Base-by-base conservation (phyloP, 2,329 filamentous ascomycete genomes). In the Aspergillus fumigatiaffinis region DNA sequence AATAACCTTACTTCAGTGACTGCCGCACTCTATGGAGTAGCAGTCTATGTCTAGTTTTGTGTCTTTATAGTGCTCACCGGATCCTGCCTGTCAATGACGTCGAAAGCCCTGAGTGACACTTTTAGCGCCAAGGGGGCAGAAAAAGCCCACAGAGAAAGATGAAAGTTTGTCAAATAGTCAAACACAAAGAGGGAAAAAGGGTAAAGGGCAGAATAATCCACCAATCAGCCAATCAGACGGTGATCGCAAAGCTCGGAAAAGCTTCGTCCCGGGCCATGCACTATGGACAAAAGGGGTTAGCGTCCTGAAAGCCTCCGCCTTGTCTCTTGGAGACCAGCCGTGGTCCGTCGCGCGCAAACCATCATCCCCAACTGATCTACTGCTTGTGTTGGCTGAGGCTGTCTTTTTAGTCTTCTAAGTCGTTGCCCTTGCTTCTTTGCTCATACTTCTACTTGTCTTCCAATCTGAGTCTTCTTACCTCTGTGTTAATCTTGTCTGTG, bases 281-380 rank as follows among this genome's bases (percentile, higher is more conserved):
- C 60, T 62, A 68, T 56, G 47, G 26, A 63, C 51, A 17, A 26
- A 57, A 50, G 47, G 62, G 65, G 38, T 60, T 72, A 72, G 70
- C 57, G 63, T 58, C 55, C 58, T 61, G 62, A 71, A 70, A 71
- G 63, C 60, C 67, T 66, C 65, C 65, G 65, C 65, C 65, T 66
- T 67, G 63, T 60, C 63, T 70, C 69, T 69, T 65, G 67, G 58
- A 59, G 61, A 57, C 60, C 66, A 70, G 64, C 70, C 67, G 69
- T 70, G 70, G 71, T 71, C 69, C 68, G 65, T 72, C 68, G 71
- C 70, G 71, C 71, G 71, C 71, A 73, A 69, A 71, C 68, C 62
- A 62, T 68, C 65, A 61, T 66, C 61, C 60, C 56, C 53, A 57
- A 54, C 53, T 54, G 53, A 57, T 60, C 59, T 65, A 56, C 60